Percentiles rank a stretch among this genome's conserved stretches.
Evolutionary conservation across 768 basidiomycete species (phyloP).

Genomic region (Agrocybe praecox): DNA sequence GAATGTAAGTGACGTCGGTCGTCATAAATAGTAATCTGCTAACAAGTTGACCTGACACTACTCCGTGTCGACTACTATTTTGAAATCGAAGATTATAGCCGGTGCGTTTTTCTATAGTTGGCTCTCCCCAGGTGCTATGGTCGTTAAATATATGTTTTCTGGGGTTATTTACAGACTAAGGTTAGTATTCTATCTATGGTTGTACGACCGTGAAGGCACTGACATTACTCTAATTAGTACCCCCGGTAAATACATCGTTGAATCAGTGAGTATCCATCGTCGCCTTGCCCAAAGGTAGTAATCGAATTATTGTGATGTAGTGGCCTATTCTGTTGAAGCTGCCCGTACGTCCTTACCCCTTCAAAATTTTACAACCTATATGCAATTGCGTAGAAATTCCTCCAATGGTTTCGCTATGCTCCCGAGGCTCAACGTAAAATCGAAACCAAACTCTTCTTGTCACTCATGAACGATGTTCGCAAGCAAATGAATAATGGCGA

Average conservation of each 20-base stretch:
- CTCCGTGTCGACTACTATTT: too few species aligned
- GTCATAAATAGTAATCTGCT: too few species aligned
- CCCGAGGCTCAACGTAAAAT: conserved; percentile 23
- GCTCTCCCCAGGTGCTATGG: too few species aligned
- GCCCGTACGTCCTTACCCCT: conserved; percentile 4
- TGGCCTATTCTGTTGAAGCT: conserved; percentile 20
- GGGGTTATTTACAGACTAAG: too few species aligned
- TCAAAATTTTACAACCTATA: too few species aligned
- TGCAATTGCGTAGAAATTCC: conserved; percentile 17
- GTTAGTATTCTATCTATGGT: too few species aligned
- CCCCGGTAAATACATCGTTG: conserved; percentile 21
- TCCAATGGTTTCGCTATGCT: conserved; percentile 33
- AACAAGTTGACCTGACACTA: background rate
- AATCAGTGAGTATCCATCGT: conserved; percentile 23
- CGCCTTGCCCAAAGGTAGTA: too few species aligned
- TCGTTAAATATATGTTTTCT: too few species aligned
- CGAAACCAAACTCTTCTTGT: conserved; percentile 25
- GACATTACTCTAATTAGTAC: conserved; percentile 3
- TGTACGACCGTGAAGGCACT: too few species aligned
- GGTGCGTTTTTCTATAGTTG: background rate
- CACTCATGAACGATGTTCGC: conserved; percentile 25
- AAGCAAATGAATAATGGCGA: conserved; percentile 21
- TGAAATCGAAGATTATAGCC: background rate
- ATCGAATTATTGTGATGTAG: conserved; percentile 1
- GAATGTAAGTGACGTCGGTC: conserved; percentile 16